These are phyloP conservation scores for Pseudocercospora musae DNA, from an alignment of 2,329 filamentous ascomycete species.

Conservation along the genomic window DNA sequence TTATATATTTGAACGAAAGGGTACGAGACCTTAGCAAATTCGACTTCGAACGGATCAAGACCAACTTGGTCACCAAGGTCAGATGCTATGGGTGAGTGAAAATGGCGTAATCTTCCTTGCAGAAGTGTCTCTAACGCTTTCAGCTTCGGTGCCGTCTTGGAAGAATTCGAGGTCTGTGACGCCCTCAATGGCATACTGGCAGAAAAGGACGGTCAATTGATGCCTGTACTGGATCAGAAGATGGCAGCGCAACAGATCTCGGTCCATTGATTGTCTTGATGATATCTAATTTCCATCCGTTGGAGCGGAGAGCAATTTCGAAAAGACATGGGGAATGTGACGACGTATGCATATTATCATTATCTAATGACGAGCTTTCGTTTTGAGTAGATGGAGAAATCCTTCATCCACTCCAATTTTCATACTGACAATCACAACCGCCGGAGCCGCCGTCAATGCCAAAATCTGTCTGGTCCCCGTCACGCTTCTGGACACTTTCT, in stretches of 20 bases:
- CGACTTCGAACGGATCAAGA: constrained; percentile 23
- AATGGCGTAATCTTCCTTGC: background rate
- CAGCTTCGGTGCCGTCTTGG: constrained; percentile 66
- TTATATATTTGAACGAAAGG: constrained; percentile 69
- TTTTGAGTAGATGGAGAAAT: background rate
- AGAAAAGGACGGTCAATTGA: constrained; percentile 44
- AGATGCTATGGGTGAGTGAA: constrained; percentile 81
- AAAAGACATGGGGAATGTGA: background rate
- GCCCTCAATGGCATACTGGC: constrained; percentile 70
- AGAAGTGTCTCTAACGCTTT: background rate
- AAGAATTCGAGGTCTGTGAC: constrained; percentile 73
- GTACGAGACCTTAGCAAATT: constrained; percentile 55
- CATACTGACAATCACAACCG: constrained; percentile 59
- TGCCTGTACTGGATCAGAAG: constrained; percentile 11
- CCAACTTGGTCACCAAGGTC: constrained; percentile 66
- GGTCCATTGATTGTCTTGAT: constrained; percentile 4
- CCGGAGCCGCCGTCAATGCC: constrained; percentile 60
- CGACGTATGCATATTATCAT: background rate
- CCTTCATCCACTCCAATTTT: constrained; percentile 45
- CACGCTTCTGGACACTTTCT: background rate
- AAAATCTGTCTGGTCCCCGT: constrained; percentile 29
- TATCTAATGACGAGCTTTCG: constrained; percentile 3
- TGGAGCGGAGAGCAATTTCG: constrained; percentile 2
- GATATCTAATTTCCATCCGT: background rate
- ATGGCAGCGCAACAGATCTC: constrained; percentile 18